Evolutionary conservation across 2,329 filamentous ascomycete genomes (phyloP), one percentile per base, ranked within the genome.

Genomic region (Ilyonectria sp.): DNA sequence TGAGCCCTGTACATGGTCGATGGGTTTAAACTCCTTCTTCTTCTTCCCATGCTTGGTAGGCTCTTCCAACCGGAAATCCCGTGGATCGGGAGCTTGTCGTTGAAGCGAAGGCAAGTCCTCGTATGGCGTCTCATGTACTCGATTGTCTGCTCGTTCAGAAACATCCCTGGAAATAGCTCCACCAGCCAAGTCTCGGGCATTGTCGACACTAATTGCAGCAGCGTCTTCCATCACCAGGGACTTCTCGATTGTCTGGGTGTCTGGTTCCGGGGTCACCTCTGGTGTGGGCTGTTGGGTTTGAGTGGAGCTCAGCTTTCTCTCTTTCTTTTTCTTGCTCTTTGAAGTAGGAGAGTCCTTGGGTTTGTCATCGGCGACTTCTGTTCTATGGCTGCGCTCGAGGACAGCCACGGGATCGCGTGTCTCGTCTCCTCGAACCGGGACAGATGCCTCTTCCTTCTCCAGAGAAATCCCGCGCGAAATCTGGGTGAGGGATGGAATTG

Each of bases 271-370:
- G 8, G 63, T 63, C 23, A 29, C 37, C 23, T 70, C 53, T 15
- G 63, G 44, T 10, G 62, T 66, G 19, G 44, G 53, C 33, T 70
- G 62, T 21, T 56, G 65, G 50, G 29, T 17, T 44, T 52, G 55
- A 7, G 49, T 35, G 7, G 55, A 53, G 31, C 57, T 44, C 46
- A 65, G 58, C 46, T 71, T 71, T 35, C 55, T 67, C 37, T 69
- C 74, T 58, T 76, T 71, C 26, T 74, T 77, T 59, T 79, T 81
- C 60, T 77, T 75, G 17, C 71, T 77, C 57, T 77, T 76, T 13
- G 71, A 53, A 46, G 68, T 40, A 10, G 68, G 57, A 44, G 55
- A 53, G 23, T 55, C 55, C 6, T 67, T 65, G 3, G 60, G 23
- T n/a, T 56, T 43, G 26, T 26, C 29, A 31, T 54, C 50, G 33